Base-by-base conservation (phyloP, 306 rosid genomes). In the Gynostemma pentaphyllum region DNA sequence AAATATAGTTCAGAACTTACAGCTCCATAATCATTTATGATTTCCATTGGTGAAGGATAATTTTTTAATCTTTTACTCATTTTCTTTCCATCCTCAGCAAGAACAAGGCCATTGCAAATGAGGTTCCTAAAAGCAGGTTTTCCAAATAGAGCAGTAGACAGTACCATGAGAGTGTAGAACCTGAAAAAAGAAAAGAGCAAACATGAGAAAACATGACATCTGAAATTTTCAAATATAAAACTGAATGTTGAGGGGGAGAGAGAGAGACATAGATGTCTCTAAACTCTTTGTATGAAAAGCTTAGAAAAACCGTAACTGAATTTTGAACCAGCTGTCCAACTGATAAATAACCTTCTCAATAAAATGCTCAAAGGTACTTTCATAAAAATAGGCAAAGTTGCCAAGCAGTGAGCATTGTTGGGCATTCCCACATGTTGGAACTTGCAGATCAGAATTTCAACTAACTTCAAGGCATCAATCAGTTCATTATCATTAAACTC, bases 111-210 rank as follows among this genome's bases (percentile, higher is more conserved):
- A 79, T 88, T 92, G 81, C 99, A 92, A 77, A 92, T 84, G 73
- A 92, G 89, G 79, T 86, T 92, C 78, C 80, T 78, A 81, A 92
- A 92, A 49, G 96, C 95, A 24, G 96, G 99, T 72, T 92, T 88
- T 57, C 78, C 94, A 81, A 88, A 88, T 76, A 88, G 81, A 45
- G 95, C 96, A 57, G 96, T 88, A 72, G 96, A 71, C 66, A 92
- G 76, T 75, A 88, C 98, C 98, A 88, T 88, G 40, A 92, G 94
- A 39, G 98, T 88, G 80, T 92, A 92, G 74, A 92, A 92, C 98
- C 98, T 92, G 87, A 69, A 81, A 34, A n/a, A 74, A 16, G 51
- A 16, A 46, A 56, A 76, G 66, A 60, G 56, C 23, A 55, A 65
- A 67, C 50, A 74, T 44, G 18, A 19, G 64, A 57, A 11, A 57